Base-by-base conservation (phyloP, 1,284 basidiomycete genomes). In the Melanopsichium pennsylvanicum region DNA sequence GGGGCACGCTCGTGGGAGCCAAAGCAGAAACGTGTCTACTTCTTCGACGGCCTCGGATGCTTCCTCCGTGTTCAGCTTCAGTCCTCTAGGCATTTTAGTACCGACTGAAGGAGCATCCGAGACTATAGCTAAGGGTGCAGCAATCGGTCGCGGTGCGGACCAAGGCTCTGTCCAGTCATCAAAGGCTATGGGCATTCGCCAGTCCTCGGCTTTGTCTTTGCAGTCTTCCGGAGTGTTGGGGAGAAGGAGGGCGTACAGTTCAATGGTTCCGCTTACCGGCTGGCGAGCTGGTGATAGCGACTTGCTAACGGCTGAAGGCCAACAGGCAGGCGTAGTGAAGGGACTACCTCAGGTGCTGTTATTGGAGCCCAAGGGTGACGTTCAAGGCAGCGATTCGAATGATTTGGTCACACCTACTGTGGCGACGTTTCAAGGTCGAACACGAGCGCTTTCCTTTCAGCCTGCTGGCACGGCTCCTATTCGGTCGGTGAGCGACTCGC, bases 351-450 rank as follows among this genome's bases (percentile, higher is more conserved):
- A 48, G n/a, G 44, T 63, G 6, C 13, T 56, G 16, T 18, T 56
- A 5, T n/a, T 50, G 6, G 42, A 55, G 22, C 16, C 41, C 1
- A 22, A 26, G 15, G 37, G n/a, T 10, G 42, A 38, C 6, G 19
- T 12, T 0, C 15, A 12, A 1, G 39, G 21, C 21, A 5, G 10
- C 2, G 42, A 50, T 15, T 37, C 33, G 5, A 13, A n/a, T n/a
- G 58, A 61, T 5, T 19, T 40, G n/a, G 21, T 62, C 51, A 63
- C 60, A 8, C 60, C 60, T 2, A 63, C 52, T 1, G 48, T 51
- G 5, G 19, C 52, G 16, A 63, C 31, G 1, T 63, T 63, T 25
- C 52, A 56, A 16, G 48, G 47, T 26, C 23, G 52, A 15, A 29
- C 60, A 1, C 32, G 48, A 7, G 52, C 52, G 12, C 31, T 35